Conservation (phyloP, 1,284 basidiomycete genomes). For the Chiua sp. region DNA sequence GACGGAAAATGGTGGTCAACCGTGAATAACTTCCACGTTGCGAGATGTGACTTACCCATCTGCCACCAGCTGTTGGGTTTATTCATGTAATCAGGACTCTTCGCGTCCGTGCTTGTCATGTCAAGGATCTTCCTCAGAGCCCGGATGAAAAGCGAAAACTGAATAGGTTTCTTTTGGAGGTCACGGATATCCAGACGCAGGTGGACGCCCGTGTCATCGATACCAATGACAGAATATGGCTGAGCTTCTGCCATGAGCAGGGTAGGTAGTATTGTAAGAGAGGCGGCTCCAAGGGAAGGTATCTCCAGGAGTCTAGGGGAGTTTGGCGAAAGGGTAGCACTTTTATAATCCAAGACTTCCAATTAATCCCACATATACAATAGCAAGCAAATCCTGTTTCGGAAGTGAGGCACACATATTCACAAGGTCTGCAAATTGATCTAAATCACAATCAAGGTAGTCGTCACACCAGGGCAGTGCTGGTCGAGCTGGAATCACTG, state of each 20-base stretch:
- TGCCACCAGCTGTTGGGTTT: slow-evolving; percentile 28
- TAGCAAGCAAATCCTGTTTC: too few species aligned
- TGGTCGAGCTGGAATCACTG: neutral
- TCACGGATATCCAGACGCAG: slow-evolving; percentile 21
- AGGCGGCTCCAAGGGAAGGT: neutral
- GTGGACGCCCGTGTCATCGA: slow-evolving; percentile 5
- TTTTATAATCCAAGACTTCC: slow-evolving; percentile 9
- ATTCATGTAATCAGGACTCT: slow-evolving; percentile 5
- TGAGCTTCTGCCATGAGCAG: slow-evolving; percentile 10
- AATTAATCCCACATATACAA: too few species aligned
- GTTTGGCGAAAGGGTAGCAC: neutral
- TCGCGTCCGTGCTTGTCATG: slow-evolving; percentile 6
- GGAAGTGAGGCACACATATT: neutral
- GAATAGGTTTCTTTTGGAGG: slow-evolving; percentile 9
- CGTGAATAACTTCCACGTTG: neutral
- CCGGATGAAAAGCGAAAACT: slow-evolving; percentile 23
- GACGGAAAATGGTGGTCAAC: neutral
- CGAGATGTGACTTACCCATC: slow-evolving; percentile 4
- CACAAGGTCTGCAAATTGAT: too few species aligned
- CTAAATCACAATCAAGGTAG: neutral
- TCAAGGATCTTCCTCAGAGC: slow-evolving; percentile 8
- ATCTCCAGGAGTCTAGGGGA: neutral
- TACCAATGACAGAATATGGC: slow-evolving; percentile 11
- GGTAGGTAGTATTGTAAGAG: neutral
- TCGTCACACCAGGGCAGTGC: neutral